Evolutionary conservation across 2,329 filamentous ascomycete genomes (phyloP).

Genomic region (Penicillium sp.): DNA sequence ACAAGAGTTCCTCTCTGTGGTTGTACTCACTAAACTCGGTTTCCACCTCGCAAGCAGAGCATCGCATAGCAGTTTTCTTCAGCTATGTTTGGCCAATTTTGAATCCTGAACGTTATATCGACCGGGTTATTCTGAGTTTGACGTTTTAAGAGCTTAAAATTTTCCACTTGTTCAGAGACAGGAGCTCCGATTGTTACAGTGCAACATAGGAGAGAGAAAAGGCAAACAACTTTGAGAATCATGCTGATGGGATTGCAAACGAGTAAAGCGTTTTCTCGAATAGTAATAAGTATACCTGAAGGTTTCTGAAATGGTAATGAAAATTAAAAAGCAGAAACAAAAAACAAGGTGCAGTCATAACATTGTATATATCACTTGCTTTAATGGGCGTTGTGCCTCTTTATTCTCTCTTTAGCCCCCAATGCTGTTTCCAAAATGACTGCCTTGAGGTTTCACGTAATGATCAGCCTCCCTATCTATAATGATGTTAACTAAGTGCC

Average conservation of each 20-base stretch:
- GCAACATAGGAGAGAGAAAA: background rate
- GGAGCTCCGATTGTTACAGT: background rate
- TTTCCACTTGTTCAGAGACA: background rate
- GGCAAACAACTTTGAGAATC: background rate
- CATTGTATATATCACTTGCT: no score
- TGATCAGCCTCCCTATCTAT: no score
- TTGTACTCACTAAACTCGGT: background rate
- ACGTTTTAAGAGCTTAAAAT: background rate
- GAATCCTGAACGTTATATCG: background rate
- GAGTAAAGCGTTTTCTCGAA: background rate
- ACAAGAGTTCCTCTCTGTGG: background rate
- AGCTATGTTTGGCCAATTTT: background rate
- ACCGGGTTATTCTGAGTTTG: background rate
- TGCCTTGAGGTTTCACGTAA: no score
- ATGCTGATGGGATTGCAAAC: background rate
- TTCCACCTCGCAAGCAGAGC: background rate
- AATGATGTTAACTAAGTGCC: no score
- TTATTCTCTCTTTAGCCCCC: no score
- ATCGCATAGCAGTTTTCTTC: conserved; percentile 2
- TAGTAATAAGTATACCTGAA: background rate
- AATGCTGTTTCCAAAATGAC: no score
- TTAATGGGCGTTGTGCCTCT: no score
- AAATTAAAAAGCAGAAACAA: background rate
- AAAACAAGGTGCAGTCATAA: background rate
- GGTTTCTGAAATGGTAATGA: background rate